phyloP scores from a whole-genome alignment of 192 early-diverging fungal genomes.

The Geosiphon pyriformis region DNA sequence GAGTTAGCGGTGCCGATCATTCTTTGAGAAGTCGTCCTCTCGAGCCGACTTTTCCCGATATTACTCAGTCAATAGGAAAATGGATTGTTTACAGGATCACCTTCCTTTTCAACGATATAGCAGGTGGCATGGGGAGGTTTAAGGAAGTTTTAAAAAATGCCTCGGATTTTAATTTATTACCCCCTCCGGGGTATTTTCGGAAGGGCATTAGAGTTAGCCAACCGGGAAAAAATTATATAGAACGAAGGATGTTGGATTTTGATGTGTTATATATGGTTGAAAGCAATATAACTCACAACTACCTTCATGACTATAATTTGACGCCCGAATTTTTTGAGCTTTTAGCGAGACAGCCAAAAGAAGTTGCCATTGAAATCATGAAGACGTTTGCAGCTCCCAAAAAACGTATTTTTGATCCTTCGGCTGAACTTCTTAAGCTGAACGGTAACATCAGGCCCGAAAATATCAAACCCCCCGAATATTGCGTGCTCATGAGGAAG shows the following conservation, averaged over 20 bases:
- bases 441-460: constrained; percentile 8
- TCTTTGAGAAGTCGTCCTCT: constrained; percentile 19
- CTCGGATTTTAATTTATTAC: constrained; percentile 35
- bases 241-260: constrained; percentile 23
- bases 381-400: constrained; percentile 27
- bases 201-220: neutral
- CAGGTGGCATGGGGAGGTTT: neutral
- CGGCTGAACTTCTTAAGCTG: constrained; percentile 17
- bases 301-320: constrained; percentile 41
- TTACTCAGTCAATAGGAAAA: constrained; percentile 33
- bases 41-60: constrained; percentile 24
- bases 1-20: neutral
- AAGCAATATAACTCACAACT: constrained; percentile 33
- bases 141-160: constrained; percentile 18
- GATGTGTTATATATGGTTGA: constrained; percentile 47
- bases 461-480: constrained; percentile 29
- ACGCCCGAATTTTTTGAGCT: constrained; percentile 30
- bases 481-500: constrained; percentile 48
- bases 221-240: constrained; percentile 10
- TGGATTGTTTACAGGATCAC: constrained; percentile 40
- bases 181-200: neutral
- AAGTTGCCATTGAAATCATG: constrained; percentile 33
- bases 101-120: neutral
- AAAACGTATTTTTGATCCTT: constrained; percentile 39
- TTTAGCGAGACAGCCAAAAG: constrained; percentile 19